Percentiles rank a stretch among this genome's conserved stretches.
These are phyloP conservation scores for Tylopilus cervinicoccineus DNA, from an alignment of 768 basidiomycete species.

Conservation along the genomic window DNA sequence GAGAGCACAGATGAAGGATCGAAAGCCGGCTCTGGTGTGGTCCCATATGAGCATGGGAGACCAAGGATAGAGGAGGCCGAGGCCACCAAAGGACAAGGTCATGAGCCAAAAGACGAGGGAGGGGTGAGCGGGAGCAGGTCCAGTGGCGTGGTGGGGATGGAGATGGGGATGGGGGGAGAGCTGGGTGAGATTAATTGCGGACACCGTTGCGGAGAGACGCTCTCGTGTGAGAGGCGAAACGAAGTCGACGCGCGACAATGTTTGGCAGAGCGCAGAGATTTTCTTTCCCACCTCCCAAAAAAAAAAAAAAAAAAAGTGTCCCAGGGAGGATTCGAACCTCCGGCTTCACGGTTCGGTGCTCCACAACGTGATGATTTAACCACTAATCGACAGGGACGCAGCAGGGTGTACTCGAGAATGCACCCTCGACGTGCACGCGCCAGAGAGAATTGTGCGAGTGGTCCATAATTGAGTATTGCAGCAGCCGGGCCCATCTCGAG, in stretches of 20 bases:
- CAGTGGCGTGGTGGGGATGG: slow-evolving; percentile 33
- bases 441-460: slow-evolving; percentile 26
- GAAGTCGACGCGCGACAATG: slow-evolving; percentile 15
- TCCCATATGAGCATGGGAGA: slow-evolving; percentile 50
- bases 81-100: slow-evolving; percentile 60
- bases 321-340: slow-evolving; percentile 39
- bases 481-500: no score
- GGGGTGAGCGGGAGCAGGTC: slow-evolving; percentile 33
- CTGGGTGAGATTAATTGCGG: slow-evolving; percentile 28
- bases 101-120: slow-evolving; percentile 53
- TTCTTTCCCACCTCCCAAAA: slow-evolving; percentile 14
- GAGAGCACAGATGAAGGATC: slow-evolving; percentile 66
- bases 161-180: slow-evolving; percentile 28
- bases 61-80: slow-evolving; percentile 58
- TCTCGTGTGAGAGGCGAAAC: slow-evolving; percentile 4
- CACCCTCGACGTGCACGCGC: not conserved
- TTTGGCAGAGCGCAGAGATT: slow-evolving; percentile 10
- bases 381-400: slow-evolving; percentile 41
- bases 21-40: slow-evolving; percentile 58
- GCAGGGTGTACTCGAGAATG: not conserved
- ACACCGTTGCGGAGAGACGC: slow-evolving; percentile 40
- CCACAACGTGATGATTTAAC: slow-evolving; percentile 45
- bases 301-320: slow-evolving; percentile 16
- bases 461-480: no score
- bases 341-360: slow-evolving; percentile 34